Conservation (phyloP, 176 grass and related monocot genomes). For the Aegilops longissima region DNA sequence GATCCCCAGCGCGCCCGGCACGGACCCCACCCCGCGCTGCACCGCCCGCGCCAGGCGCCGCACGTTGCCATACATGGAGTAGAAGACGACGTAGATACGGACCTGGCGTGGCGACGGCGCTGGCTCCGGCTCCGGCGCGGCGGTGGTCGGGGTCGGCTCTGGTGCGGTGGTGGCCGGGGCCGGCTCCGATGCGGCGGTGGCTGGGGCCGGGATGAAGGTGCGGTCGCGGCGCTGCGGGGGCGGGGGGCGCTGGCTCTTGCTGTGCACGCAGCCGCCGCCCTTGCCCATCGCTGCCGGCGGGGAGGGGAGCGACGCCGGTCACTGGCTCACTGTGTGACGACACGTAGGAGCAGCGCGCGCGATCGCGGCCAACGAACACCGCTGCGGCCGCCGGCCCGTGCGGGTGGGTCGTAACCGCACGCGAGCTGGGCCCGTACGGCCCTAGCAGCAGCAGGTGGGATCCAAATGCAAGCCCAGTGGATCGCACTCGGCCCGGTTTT, state of each 20-base stretch:
- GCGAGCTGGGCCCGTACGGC: no score
- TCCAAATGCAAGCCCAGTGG: background rate
- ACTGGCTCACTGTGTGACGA: background rate
- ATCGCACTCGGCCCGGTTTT: no score
- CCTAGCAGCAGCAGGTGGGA: no score
- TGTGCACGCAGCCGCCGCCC: slow-evolving; percentile 57
- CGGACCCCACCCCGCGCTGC: slow-evolving; percentile 36
- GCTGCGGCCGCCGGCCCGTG: background rate
- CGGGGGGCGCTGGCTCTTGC: slow-evolving; percentile 37
- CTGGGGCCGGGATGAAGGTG: background rate
- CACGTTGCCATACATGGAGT: slow-evolving; percentile 54
- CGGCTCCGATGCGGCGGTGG: background rate
- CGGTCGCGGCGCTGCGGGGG: background rate
- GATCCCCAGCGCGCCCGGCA: slow-evolving; percentile 29
- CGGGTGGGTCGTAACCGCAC: background rate
- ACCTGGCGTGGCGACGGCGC: background rate
- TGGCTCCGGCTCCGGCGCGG: background rate
- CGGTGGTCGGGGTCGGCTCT: no score
- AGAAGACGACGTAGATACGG: slow-evolving; percentile 48
- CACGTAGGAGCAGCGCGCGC: background rate
- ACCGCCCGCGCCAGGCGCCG: slow-evolving; percentile 38
- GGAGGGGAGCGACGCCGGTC: background rate
- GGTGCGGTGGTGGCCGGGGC: background rate
- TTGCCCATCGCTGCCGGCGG: slow-evolving; percentile 40
- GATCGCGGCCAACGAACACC: background rate